Conservation (phyloP, 495 filamentous ascomycete genomes). For the Xylaria nigripes region DNA sequence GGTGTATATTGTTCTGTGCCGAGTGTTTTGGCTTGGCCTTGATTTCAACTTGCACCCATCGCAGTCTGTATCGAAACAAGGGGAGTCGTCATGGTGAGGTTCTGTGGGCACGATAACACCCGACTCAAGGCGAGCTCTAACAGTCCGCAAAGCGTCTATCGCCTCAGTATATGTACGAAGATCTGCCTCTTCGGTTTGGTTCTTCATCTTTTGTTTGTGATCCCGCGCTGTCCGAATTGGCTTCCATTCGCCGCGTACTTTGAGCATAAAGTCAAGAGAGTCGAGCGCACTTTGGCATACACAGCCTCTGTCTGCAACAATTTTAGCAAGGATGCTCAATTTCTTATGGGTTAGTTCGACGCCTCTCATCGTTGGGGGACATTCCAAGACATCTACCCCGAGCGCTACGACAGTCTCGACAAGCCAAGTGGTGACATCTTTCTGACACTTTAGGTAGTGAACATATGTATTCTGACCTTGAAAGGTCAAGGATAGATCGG, state of each 20-base stretch:
- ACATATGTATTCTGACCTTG: not conserved
- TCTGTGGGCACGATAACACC: not conserved
- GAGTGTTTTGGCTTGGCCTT: not conserved
- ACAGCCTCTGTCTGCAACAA: not conserved
- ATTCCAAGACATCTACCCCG: not conserved
- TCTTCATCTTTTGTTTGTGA: not conserved
- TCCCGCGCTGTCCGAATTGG: too few species aligned
- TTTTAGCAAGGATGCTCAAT: not conserved
- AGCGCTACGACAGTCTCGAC: not conserved
- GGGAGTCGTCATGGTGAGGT: not conserved
- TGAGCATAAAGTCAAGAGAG: not conserved
- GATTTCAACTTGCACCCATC: not conserved
- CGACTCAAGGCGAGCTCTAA: not conserved
- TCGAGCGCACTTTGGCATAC: not conserved
- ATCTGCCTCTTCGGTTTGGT: not conserved
- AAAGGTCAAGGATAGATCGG: not conserved
- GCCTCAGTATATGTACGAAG: not conserved
- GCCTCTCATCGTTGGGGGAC: not conserved
- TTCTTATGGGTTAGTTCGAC: not conserved
- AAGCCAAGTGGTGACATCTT: not conserved
- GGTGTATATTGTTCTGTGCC: not conserved
- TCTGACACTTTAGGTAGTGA: not conserved
- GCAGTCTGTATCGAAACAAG: not conserved
- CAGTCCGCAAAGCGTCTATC: not conserved
- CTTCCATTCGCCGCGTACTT: not conserved